Evolutionary conservation across 1,284 basidiomycete genomes (phyloP), one percentile per base, ranked within the genome.

Genomic region (Heterobasidion parviporum): DNA sequence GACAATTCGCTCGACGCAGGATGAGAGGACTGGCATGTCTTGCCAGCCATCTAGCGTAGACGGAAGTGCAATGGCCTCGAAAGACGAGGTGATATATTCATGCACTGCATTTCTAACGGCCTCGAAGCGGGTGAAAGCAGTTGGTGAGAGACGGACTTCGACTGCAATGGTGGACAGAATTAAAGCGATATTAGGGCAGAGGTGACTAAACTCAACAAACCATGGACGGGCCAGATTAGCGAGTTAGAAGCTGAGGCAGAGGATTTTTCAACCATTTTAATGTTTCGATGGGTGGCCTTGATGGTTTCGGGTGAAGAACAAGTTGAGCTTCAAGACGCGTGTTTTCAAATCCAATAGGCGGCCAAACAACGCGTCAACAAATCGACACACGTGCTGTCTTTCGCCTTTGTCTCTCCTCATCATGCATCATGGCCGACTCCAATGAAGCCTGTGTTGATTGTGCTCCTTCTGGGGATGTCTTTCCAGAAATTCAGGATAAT

Each of bases 1-100:
- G n/a, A 76, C 72, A 58, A 98, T 87, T 38, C 78, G 77, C 58
- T 94, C 89, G 18, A 97, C 85, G 50, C 90, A 83, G 20, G 84
- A 74, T 0, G 77, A 75, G 14, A 98, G 79, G 45, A 89, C 79
- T 8, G 83, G 78, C 32, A 85, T 72, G 44, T 82, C 79, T 59
- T 88, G 79, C 92, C 91, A 95, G 35, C 88, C 85, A 45, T 76
- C 72, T 4, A 94, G 71, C 0, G 76, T 78, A 9, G 85, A 87
- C 9, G 87, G 84, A 26, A 89, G 72, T 56, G 78, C 77, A 56
- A 90, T 74, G 50, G 79, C 75, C 53, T 82, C 79, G 49, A 83
- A 79, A 8, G 81, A 79, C 3, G 79, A 76, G 18, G 69, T 72
- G 47, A 94, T 74, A 67, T 79, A 89, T 32, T 77, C 68, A 54